phyloP scores from a whole-genome alignment of 1,284 basidiomycete genomes.

The Trametes pubescens region DNA sequence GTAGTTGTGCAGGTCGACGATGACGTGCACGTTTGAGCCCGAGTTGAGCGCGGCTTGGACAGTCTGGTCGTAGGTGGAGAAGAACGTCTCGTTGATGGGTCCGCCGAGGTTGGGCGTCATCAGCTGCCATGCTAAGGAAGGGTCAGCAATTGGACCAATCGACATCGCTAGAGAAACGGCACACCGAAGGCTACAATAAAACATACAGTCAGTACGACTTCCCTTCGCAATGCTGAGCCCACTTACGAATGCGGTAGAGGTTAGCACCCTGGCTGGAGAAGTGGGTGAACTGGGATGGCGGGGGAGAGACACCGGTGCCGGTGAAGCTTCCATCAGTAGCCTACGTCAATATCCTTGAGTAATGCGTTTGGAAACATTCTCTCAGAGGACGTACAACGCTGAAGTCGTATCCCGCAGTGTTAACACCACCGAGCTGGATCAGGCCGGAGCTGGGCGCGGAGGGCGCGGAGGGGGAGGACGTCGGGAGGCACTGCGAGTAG shows the following conservation, averaged over 20 bases:
- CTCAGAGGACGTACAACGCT: constrained; percentile 39
- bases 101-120: constrained; percentile 59
- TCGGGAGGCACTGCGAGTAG: constrained; percentile 47
- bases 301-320: constrained; percentile 48
- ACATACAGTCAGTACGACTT: neutral
- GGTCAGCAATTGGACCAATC: neutral
- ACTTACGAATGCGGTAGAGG: constrained; percentile 54
- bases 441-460: constrained; percentile 35
- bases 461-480: neutral
- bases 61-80: constrained; percentile 51
- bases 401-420: constrained; percentile 48
- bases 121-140: constrained; percentile 55
- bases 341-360: constrained; percentile 25
- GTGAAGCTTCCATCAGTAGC: constrained; percentile 54
- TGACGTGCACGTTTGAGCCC: constrained; percentile 53
- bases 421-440: constrained; percentile 54
- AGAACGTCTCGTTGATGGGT: constrained; percentile 53
- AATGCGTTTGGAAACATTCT: neutral
- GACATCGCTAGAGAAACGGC: neutral
- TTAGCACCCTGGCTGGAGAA: constrained; percentile 56
- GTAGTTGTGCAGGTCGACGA: constrained; percentile 65
- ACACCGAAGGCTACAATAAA: constrained; percentile 41
- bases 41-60: constrained; percentile 58
- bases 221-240: neutral
- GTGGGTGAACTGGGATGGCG: constrained; percentile 51